phyloP scores from a whole-genome alignment of 768 basidiomycete genomes.

The Astraeus odoratus region DNA sequence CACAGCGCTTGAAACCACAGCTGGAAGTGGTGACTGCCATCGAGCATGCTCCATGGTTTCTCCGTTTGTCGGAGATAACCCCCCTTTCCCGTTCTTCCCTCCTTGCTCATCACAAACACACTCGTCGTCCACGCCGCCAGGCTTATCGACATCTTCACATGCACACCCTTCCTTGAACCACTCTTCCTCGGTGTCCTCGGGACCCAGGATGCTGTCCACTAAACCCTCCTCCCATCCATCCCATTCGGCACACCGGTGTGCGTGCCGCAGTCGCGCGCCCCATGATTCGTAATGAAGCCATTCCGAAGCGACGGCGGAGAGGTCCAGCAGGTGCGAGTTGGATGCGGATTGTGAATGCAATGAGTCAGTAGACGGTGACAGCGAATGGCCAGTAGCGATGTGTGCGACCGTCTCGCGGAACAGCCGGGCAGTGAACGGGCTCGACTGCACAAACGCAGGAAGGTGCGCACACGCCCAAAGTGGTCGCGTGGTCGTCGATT shows the following conservation, averaged over 20 bases:
- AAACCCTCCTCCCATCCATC: slow-evolving; percentile 90
- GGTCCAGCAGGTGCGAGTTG: slow-evolving; percentile 6
- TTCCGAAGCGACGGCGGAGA: slow-evolving; percentile 47
- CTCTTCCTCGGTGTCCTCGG: slow-evolving; percentile 62
- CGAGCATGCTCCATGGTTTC: background rate
- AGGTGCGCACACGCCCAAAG: slow-evolving; percentile 82
- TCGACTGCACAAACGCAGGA: slow-evolving; percentile 73
- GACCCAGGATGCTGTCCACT: slow-evolving; percentile 66
- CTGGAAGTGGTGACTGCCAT: background rate
- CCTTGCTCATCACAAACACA: background rate
- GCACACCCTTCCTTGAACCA: slow-evolving; percentile 48
- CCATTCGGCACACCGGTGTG: slow-evolving; percentile 81
- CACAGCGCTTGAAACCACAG: background rate
- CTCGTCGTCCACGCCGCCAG: slow-evolving; percentile 6
- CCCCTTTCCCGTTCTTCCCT: background rate
- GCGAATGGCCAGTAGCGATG: slow-evolving; percentile 24
- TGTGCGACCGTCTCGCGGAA: slow-evolving; percentile 60
- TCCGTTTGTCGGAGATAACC: background rate
- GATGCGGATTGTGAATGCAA: background rate
- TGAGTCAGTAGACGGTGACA: no score
- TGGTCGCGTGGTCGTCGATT: slow-evolving; percentile 82
- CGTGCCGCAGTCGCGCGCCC: slow-evolving; percentile 62
- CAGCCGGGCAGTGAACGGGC: slow-evolving; percentile 63
- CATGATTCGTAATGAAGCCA: slow-evolving; percentile 71
- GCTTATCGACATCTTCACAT: slow-evolving; percentile 5